These are phyloP conservation scores for Irpex sp. DNA, from an alignment of 1,284 basidiomycete species.

Conservation along the genomic window DNA sequence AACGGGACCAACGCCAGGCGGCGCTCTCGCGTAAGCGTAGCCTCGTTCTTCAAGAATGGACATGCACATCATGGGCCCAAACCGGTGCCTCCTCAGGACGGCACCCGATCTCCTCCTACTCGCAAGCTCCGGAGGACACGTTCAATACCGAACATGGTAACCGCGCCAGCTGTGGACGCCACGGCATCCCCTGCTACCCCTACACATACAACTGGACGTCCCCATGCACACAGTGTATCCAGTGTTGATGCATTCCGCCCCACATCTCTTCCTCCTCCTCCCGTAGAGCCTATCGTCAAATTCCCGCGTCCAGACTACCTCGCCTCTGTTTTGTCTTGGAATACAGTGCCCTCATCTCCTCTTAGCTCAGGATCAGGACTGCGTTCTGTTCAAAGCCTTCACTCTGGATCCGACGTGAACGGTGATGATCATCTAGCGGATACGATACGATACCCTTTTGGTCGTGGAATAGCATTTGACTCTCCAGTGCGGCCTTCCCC, in stretches of 20 bases:
- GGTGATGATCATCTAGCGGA: slow-evolving; percentile 14
- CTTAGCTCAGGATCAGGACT: slow-evolving; percentile 33
- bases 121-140: slow-evolving; percentile 63
- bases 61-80: slow-evolving; percentile 21
- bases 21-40: slow-evolving; percentile 65
- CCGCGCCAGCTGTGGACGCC: slow-evolving; percentile 1
- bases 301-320: slow-evolving; percentile 53
- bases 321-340: slow-evolving; percentile 63
- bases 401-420: slow-evolving; percentile 11
- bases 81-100: slow-evolving; percentile 19
- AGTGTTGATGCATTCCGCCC: slow-evolving; percentile 56
- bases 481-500: slow-evolving; percentile 46
- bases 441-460: slow-evolving; percentile 56
- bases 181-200: slow-evolving; percentile 19
- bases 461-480: slow-evolving; percentile 56
- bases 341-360: slow-evolving; percentile 29
- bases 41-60: slow-evolving; percentile 51
- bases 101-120: slow-evolving; percentile 30
- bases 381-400: slow-evolving; percentile 22
- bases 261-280: slow-evolving; percentile 11
- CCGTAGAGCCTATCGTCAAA: not conserved
- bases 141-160: slow-evolving; percentile 59
- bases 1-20: slow-evolving; percentile 33
- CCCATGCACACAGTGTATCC: slow-evolving; percentile 76
- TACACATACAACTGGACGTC: slow-evolving; percentile 43